A percentile compares a stretch with the other conserved stretches of the same genome.
These are phyloP conservation scores for Penicillium verhagenii DNA, from an alignment of 495 filamentous ascomycete genomes.

Conservation along the genomic window DNA sequence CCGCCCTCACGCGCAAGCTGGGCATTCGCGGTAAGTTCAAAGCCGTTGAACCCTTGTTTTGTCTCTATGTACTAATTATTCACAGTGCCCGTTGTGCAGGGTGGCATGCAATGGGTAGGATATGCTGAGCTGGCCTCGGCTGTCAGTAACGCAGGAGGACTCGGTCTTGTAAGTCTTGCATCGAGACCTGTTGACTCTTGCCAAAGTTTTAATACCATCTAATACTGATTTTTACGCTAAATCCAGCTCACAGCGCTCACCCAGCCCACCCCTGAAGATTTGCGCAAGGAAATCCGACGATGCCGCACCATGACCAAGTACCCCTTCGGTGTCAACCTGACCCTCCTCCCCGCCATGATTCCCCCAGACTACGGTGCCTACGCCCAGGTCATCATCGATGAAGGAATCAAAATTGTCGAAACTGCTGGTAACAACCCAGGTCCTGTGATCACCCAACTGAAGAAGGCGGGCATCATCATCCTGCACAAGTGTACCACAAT, in stretches of 20 bases:
- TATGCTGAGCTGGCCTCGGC: constrained; percentile 91
- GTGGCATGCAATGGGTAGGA: constrained; percentile 91
- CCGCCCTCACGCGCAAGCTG: constrained; percentile 81
- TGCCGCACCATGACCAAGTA: constrained; percentile 81
- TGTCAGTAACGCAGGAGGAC: constrained; percentile 91
- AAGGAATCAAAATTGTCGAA: constrained; percentile 92
- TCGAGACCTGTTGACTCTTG: background rate
- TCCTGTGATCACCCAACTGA: constrained; percentile 85
- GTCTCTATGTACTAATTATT: background rate
- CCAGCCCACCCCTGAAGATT: constrained; percentile 87
- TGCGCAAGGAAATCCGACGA: constrained; percentile 88
- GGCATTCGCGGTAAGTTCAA: constrained; percentile 76
- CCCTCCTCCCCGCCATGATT: constrained; percentile 83
- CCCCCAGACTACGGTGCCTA: constrained; percentile 93
- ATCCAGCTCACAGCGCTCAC: constrained; percentile 80
- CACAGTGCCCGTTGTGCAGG: constrained; percentile 92
- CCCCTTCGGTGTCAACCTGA: constrained; percentile 96
- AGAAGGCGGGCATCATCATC: constrained; percentile 72
- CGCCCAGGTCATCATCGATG: constrained; percentile 88
- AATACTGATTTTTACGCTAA: constrained; percentile 6
- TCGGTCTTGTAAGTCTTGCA: constrained; percentile 64
- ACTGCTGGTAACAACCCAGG: constrained; percentile 95
- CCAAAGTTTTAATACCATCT: too few species aligned
- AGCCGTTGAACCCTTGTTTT: background rate
- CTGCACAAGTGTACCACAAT: constrained; percentile 99